Evolutionary conservation across 2,329 filamentous ascomycete genomes (phyloP), one percentile per base, ranked within the genome.

Genomic region (Penicillium palitans): DNA sequence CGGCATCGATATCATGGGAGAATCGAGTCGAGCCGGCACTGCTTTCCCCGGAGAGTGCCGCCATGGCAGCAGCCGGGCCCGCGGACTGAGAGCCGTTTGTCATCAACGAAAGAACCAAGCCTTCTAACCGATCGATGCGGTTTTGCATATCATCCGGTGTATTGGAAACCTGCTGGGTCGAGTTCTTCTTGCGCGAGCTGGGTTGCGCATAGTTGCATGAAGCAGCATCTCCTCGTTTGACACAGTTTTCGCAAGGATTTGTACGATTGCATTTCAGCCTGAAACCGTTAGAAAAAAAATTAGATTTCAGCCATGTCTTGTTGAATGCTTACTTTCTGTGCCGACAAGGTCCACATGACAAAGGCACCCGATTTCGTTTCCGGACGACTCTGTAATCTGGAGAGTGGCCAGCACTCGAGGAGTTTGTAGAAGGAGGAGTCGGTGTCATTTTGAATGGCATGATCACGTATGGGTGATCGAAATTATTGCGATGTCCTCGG

Each of bases 71-170:
- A 19, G 81, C 74, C 4, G 82, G 80, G 24, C 85, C 84, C 47
- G 83, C 81, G 55, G 84, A 82, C 64, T 84, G 81, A n/a, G 82
- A 83, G 57, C 91, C 91, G 74, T 90, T 93, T 71, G 93, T 93
- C 93, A 98, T 97, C 71, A 98, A 77, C 29, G 91, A 96, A 64
- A 98, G 78, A 61, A 98, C 93, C 74, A 98, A 80, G 67, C 90
- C 90, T 82, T 98, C 93, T 65, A 98, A 83, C 68, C 93, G 87
- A 80, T 98, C 93, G 78, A 98, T 98, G 74, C 95, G 90, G 72
- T 96, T 96, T 79, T 98, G 93, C 93, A 98, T 97, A 76, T 97
- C 93, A 82, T 96, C 93, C 50, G 93, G 91, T 67, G 84, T 81
- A 57, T 83, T 81, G 77, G 85, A 78, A 52, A 78, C 84, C 75